These are phyloP conservation scores for Capsicum chinense DNA, from an alignment of 257 asterid genomes.

Conservation along the genomic window DNA sequence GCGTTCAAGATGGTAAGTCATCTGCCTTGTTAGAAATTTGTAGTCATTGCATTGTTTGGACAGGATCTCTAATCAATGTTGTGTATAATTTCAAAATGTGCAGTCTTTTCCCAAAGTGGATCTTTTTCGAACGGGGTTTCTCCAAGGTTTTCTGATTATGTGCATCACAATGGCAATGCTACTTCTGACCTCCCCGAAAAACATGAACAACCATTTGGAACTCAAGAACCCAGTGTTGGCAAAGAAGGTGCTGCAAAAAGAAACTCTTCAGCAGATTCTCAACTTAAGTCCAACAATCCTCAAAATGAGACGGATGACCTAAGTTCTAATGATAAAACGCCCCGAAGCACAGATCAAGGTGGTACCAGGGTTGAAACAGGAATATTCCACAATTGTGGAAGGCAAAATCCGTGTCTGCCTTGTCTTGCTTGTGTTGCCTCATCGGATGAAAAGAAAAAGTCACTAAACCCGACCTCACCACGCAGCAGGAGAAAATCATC, in stretches of 20 bases:
- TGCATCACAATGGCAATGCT: conserved; percentile 31
- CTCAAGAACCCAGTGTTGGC: conserved; percentile 29
- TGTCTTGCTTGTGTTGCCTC: conserved; percentile 77
- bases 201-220: conserved; percentile 31
- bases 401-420: conserved; percentile 69
- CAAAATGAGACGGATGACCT: conserved; percentile 48
- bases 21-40: neutral
- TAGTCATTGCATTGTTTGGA: neutral
- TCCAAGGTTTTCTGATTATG: conserved; percentile 69
- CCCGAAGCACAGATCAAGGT: conserved; percentile 41
- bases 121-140: conserved; percentile 73
- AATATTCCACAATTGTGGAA: conserved; percentile 60
- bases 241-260: conserved; percentile 29
- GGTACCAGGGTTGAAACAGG: conserved; percentile 45
- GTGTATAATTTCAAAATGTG: conserved; percentile 29
- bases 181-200: conserved; percentile 28
- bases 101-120: conserved; percentile 82
- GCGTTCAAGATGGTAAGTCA: conserved; percentile 86
- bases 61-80: conserved; percentile 14
- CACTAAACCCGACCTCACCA: conserved; percentile 49
- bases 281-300: conserved; percentile 46
- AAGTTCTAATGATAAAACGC: conserved; percentile 34
- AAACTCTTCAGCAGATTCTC: conserved; percentile 43
- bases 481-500: conserved; percentile 60
- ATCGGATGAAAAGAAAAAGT: conserved; percentile 60